Evolutionary conservation across 1,139 yeast genomes (phyloP).

Genomic region (Yamadazyma conglobata): DNA sequence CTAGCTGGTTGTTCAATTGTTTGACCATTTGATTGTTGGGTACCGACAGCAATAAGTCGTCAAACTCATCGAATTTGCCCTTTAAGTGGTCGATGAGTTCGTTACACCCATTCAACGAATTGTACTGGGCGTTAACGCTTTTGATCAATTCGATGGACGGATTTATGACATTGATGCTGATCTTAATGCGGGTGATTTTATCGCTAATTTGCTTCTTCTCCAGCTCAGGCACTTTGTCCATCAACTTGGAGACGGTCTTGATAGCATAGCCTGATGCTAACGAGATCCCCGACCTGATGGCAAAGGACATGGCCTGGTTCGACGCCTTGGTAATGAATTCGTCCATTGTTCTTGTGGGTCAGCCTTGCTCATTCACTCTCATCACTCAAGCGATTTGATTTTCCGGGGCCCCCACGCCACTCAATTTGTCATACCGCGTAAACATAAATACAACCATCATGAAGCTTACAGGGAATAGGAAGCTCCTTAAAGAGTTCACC

Average conservation of each 20-base stretch:
- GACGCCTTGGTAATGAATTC: constrained; percentile 58
- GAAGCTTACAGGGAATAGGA: constrained; percentile 15
- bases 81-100: constrained; percentile 56
- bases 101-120: constrained; percentile 57
- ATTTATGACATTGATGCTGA: constrained; percentile 61
- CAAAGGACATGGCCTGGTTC: constrained; percentile 76
- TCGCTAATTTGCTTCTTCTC: constrained; percentile 46
- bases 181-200: constrained; percentile 46
- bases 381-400: background rate
- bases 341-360: too few species aligned
- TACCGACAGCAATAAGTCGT: constrained; percentile 40
- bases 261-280: constrained; percentile 76
- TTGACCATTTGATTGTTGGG: constrained; percentile 36
- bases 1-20: constrained; percentile 50
- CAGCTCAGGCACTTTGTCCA: constrained; percentile 58
- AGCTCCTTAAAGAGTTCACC: constrained; percentile 37
- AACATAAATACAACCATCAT: constrained; percentile 2
- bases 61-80: constrained; percentile 58
- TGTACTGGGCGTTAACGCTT: constrained; percentile 65
- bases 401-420: background rate
- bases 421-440: constrained; percentile 2
- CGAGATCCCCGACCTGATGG: constrained; percentile 73
- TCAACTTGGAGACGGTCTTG: constrained; percentile 56
- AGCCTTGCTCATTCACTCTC: too few species aligned
- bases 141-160: constrained; percentile 70